phyloP scores from a whole-genome alignment of 192 early-diverging fungal genomes.

The Coemansia sp. region DNA sequence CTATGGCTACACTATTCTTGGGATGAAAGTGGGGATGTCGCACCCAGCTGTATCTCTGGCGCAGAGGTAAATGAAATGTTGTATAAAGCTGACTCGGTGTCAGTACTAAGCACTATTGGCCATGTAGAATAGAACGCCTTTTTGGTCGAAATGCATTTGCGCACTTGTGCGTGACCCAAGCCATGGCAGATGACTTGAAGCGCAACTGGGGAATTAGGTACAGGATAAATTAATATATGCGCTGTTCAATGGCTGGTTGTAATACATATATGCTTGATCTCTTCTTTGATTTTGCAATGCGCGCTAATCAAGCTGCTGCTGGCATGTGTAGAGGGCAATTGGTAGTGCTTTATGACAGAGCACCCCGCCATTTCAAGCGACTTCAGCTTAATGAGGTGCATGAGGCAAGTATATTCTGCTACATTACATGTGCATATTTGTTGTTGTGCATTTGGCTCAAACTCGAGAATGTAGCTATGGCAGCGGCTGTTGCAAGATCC shows the following conservation, averaged over 20 bases:
- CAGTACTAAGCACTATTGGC: conserved; percentile 1
- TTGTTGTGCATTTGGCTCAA: not conserved
- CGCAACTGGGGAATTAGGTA: conserved; percentile 66
- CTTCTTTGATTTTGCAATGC: no score
- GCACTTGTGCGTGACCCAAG: conserved; percentile 83
- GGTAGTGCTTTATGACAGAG: conserved; percentile 77
- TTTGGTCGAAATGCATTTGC: conserved; percentile 61
- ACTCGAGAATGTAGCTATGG: conserved; percentile 36
- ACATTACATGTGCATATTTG: not conserved
- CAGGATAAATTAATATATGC: conserved; percentile 19
- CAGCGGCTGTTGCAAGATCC: conserved; percentile 31
- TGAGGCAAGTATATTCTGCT: conserved; percentile 33
- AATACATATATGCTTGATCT: no score
- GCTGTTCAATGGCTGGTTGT: not conserved
- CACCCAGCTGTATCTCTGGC: conserved; percentile 49
- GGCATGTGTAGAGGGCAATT: conserved; percentile 57
- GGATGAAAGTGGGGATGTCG: conserved; percentile 59
- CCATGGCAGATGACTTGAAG: conserved; percentile 70
- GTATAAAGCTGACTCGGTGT: not conserved
- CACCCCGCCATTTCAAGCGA: conserved; percentile 74
- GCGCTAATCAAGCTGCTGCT: not conserved
- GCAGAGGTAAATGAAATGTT: conserved; percentile 14
- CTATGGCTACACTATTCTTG: conserved; percentile 87
- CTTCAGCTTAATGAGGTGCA: conserved; percentile 65
- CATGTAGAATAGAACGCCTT: conserved; percentile 35